These are phyloP conservation scores for Candida tallmaniae DNA, from an alignment of 805 yeast genomes.

Conservation along the genomic window DNA sequence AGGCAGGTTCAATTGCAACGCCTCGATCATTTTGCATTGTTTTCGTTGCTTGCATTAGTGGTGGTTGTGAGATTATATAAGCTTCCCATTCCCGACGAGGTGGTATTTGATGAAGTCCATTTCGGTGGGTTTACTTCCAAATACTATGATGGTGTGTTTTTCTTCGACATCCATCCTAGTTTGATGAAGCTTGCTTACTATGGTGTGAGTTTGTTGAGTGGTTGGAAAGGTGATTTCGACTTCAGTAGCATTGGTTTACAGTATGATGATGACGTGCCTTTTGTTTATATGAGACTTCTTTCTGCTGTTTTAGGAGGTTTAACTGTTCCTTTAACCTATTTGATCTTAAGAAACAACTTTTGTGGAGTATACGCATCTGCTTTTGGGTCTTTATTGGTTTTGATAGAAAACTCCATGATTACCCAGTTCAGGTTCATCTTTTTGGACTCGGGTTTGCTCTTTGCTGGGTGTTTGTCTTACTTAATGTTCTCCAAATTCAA, in stretches of 20 bases:
- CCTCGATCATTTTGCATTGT: conserved; percentile 18
- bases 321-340: conserved; percentile 48
- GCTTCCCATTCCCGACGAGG: conserved; percentile 31
- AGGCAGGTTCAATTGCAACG: conserved; percentile 3
- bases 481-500: conserved; percentile 50
- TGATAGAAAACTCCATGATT: conserved; percentile 62
- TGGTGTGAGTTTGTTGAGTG: conserved; percentile 46
- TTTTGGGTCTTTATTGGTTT: conserved; percentile 46
- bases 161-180: conserved; percentile 73
- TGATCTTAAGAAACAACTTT: conserved; percentile 51
- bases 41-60: conserved; percentile 19
- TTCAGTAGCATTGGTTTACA: conserved; percentile 41
- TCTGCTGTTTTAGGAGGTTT: conserved; percentile 53
- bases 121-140: conserved; percentile 35
- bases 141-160: conserved; percentile 55
- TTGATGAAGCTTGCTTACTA: conserved; percentile 57
- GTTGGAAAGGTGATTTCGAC: conserved; percentile 45
- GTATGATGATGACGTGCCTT: conserved; percentile 35
- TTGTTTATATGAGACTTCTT: conserved; percentile 51
- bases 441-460: conserved; percentile 41
- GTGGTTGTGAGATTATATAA: conserved; percentile 26
- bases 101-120: conserved; percentile 48
- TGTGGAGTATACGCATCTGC: conserved; percentile 49
- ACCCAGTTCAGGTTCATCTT: conserved; percentile 52
- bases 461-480: conserved; percentile 41